These are phyloP conservation scores for Rhodotorula sp. DNA, from an alignment of 1,284 basidiomycete species.

Conservation along the genomic window DNA sequence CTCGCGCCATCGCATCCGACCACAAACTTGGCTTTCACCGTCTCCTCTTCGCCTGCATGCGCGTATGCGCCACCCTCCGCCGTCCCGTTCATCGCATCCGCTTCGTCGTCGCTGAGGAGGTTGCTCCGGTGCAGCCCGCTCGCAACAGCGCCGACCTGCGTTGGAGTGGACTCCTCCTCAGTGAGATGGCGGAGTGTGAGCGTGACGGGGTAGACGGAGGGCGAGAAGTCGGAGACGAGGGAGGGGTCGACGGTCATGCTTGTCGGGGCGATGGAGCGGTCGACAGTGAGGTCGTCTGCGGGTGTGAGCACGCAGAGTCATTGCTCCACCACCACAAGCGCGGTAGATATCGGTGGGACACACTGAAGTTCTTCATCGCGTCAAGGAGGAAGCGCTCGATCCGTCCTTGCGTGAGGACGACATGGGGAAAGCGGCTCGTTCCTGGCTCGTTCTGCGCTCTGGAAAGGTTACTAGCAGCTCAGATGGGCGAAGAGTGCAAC, in stretches of 20 bases:
- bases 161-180: constrained; percentile 22
- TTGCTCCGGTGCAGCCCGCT: constrained; percentile 48
- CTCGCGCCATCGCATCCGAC: constrained; percentile 52
- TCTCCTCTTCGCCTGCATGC: constrained; percentile 33
- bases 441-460: constrained; percentile 41
- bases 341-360: too few species aligned
- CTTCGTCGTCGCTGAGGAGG: constrained; percentile 43
- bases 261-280: constrained; percentile 61
- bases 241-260: constrained; percentile 57
- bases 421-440: constrained; percentile 63
- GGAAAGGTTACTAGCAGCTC: too few species aligned
- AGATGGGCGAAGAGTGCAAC: too few species aligned
- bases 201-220: constrained; percentile 56
- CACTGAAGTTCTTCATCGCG: constrained; percentile 45
- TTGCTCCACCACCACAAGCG: too few species aligned
- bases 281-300: constrained; percentile 60
- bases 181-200: constrained; percentile 58
- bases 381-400: constrained; percentile 71
- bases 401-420: constrained; percentile 71
- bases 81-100: constrained; percentile 15
- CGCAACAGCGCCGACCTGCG: constrained; percentile 34
- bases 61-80: constrained; percentile 13
- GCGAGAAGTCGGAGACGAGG: constrained; percentile 48
- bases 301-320: constrained; percentile 55
- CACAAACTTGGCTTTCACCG: constrained; percentile 50